phyloP scores from a whole-genome alignment of 768 basidiomycete genomes.

The Albatrellus ellisii region DNA sequence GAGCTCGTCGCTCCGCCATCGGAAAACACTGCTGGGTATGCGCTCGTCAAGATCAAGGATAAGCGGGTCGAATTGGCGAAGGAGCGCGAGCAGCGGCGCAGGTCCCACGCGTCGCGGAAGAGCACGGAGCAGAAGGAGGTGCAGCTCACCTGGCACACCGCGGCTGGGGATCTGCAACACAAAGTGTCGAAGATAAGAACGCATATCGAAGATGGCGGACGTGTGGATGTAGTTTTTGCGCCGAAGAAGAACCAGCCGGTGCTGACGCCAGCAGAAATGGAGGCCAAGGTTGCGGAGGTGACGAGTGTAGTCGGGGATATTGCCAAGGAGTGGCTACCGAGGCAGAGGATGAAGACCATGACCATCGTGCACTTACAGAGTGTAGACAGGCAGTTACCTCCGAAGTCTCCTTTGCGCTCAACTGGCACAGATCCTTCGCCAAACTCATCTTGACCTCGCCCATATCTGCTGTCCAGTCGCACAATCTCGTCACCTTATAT shows the following conservation, averaged over 20 bases:
- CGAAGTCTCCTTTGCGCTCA: conserved; percentile 5
- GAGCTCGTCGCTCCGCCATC: conserved; percentile 12
- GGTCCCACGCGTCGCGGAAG: conserved; percentile 5
- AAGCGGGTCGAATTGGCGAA: conserved; percentile 4
- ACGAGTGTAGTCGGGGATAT: conserved; percentile 15
- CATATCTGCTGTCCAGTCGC: background rate
- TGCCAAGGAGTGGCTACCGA: conserved; percentile 13
- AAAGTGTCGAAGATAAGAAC: conserved; percentile 22
- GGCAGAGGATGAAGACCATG: conserved; percentile 9
- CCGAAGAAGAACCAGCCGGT: conserved; percentile 16
- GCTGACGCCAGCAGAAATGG: conserved; percentile 1
- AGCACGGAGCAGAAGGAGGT: conserved; percentile 21
- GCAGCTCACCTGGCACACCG: conserved; percentile 25
- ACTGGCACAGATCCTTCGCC: background rate
- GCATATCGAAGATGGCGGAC: conserved; percentile 18
- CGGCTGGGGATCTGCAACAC: conserved; percentile 22
- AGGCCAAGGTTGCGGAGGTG: conserved; percentile 8
- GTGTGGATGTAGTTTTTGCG: conserved; percentile 20
- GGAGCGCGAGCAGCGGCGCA: conserved; percentile 6
- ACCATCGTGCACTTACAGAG: conserved; percentile 7
- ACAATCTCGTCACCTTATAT: background rate
- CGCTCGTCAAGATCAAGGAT: conserved; percentile 10
- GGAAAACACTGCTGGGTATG: conserved; percentile 8
- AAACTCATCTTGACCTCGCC: background rate
- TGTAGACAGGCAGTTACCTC: conserved; percentile 8